Evolutionary conservation across 1,284 basidiomycete genomes (phyloP).

Genomic region (Boletus sp.): DNA sequence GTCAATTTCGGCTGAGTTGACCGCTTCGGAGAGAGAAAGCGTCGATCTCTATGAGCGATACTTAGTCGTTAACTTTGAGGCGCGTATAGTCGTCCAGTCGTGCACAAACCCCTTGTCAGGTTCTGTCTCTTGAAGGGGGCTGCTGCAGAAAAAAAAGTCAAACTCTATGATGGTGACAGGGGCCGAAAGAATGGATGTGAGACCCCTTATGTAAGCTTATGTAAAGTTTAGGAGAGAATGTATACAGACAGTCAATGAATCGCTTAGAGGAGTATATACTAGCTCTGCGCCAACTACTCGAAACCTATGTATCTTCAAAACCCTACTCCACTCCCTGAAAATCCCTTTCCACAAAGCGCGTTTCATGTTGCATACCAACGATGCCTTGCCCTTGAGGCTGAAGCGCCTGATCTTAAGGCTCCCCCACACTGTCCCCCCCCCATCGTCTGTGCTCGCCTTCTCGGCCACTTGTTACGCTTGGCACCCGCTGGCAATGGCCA

Average conservation of each 20-base stretch:
- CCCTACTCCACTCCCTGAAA: too few relatives aligned
- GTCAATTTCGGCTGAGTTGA: background rate
- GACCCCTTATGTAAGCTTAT: too few relatives aligned
- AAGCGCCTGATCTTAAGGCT: too few relatives aligned
- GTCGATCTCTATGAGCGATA: background rate
- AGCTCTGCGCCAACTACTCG: too few relatives aligned
- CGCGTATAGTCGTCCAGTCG: background rate
- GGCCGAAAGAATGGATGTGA: background rate
- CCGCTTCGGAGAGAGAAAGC: background rate
- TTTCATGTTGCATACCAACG: too few relatives aligned
- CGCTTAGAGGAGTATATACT: too few relatives aligned
- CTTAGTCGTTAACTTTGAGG: background rate
- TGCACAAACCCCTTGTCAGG: background rate
- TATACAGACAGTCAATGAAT: too few relatives aligned
- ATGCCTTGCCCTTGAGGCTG: too few relatives aligned
- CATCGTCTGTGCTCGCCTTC: conserved; percentile 1
- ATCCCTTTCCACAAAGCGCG: too few relatives aligned
- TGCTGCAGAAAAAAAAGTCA: background rate
- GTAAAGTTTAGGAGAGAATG: too few relatives aligned
- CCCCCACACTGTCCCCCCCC: too few relatives aligned
- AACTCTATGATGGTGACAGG: background rate
- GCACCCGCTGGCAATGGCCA: background rate
- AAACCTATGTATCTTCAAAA: too few relatives aligned
- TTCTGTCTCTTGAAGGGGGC: background rate
- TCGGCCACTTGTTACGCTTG: conserved; percentile 2